A percentile compares a stretch with the other conserved stretches of the same genome.
Evolutionary conservation across 139 green algal species (phyloP).

Genomic region (Coccomyxa sp.): DNA sequence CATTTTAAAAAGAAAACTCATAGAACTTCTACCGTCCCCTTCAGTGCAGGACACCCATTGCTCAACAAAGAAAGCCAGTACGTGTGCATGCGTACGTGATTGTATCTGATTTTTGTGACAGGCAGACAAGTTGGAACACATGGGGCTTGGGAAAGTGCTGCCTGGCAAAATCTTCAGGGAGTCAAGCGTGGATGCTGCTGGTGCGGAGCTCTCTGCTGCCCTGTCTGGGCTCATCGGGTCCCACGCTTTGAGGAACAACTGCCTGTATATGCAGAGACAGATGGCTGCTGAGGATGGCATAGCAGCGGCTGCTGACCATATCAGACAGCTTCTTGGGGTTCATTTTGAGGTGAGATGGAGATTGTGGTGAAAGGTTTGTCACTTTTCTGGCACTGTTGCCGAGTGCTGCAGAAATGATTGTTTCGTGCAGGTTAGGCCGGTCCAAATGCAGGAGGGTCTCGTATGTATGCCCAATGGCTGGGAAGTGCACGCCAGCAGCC

Average conservation of each 20-base stretch:
- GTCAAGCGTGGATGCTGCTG: conserved; percentile 1
- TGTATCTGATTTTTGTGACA: background rate
- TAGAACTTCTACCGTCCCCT: background rate
- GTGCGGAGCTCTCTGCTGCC: background rate
- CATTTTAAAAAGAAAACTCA: too few species aligned
- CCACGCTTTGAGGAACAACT: background rate
- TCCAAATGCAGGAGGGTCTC: background rate
- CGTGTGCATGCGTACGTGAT: too few species aligned
- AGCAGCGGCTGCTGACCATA: background rate
- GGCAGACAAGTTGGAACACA: conserved; percentile 16
- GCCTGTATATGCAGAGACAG: background rate
- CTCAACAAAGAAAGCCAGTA: too few species aligned
- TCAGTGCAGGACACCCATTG: background rate
- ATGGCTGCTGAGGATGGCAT: background rate
- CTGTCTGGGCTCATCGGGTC: background rate
- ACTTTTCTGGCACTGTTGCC: background rate
- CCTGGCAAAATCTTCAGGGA: background rate
- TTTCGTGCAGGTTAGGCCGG: background rate
- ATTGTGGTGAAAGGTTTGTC: background rate
- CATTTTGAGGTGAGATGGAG: background rate
- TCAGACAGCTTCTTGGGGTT: background rate
- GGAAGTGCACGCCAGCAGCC: conserved; percentile 5
- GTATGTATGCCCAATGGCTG: background rate
- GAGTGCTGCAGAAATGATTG: background rate
- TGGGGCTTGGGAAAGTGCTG: conserved; percentile 11